A percentile compares a stretch with the other conserved stretches of the same genome.
phyloP scores from a whole-genome alignment of 805 yeast genomes.

The Kuraishia piskuri region DNA sequence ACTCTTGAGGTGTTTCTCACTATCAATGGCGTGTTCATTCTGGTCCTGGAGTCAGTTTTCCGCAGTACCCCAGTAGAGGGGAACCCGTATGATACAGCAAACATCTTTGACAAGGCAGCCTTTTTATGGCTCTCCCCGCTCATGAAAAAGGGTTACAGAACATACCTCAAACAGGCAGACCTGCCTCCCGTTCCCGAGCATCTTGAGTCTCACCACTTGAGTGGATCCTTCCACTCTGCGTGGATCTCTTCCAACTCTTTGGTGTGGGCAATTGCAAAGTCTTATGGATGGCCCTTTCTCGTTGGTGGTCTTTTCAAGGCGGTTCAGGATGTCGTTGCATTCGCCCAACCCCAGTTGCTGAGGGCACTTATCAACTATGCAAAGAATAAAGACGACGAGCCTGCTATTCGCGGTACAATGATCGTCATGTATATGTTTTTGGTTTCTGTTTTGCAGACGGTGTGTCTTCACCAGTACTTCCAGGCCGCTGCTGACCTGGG shows the following conservation, averaged over 20 bases:
- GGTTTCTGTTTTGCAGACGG: slow-evolving; percentile 68
- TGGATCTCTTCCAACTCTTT: slow-evolving; percentile 39
- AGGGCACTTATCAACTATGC: slow-evolving; percentile 54
- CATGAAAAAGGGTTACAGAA: slow-evolving; percentile 42
- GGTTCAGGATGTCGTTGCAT: slow-evolving; percentile 68
- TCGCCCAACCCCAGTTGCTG: slow-evolving; percentile 77
- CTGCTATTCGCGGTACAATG: slow-evolving; percentile 68
- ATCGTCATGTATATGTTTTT: slow-evolving; percentile 69
- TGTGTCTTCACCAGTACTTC: slow-evolving; percentile 71
- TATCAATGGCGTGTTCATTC: slow-evolving; percentile 30
- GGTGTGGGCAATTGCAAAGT: slow-evolving; percentile 40
- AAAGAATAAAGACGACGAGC: slow-evolving; percentile 34
- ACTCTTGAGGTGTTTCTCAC: slow-evolving; percentile 23
- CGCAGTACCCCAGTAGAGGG: slow-evolving; percentile 24
- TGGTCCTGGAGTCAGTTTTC: slow-evolving; percentile 33
- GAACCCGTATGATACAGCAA: slow-evolving; percentile 37
- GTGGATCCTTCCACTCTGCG: slow-evolving; percentile 37
- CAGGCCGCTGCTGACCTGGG: slow-evolving; percentile 68
- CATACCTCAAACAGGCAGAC: slow-evolving; percentile 43
- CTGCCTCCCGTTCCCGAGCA: slow-evolving; percentile 71
- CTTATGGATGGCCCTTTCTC: slow-evolving; percentile 69
- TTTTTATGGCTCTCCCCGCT: slow-evolving; percentile 55
- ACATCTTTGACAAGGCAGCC: slow-evolving; percentile 42
- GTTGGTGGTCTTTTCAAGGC: slow-evolving; percentile 68
- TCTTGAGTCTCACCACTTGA: slow-evolving; percentile 46